A percentile compares a stretch with the other conserved stretches of the same genome.
These are phyloP conservation scores for Turritis glabra DNA, from an alignment of 345 rosid species.

Conservation along the genomic window DNA sequence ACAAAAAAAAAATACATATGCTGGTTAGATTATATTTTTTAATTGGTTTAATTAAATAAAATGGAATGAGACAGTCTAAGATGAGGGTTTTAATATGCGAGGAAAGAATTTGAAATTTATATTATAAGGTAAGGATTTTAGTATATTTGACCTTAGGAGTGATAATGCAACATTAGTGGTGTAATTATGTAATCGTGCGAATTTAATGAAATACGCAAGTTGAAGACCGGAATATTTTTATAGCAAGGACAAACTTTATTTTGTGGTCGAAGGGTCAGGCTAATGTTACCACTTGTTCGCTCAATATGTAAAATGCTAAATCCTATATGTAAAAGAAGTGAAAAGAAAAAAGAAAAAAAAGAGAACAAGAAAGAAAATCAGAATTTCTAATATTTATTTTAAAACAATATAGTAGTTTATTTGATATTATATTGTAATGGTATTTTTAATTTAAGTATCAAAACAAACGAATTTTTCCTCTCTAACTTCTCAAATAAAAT, in stretches of 20 bases:
- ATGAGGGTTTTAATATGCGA: neutral
- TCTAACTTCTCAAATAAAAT: too few relatives aligned
- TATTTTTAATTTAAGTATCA: too few relatives aligned
- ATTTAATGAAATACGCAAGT: neutral
- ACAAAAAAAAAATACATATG: too few relatives aligned
- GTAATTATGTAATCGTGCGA: conserved; percentile 7
- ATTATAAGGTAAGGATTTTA: neutral
- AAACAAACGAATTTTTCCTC: too few relatives aligned
- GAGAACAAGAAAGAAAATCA: too few relatives aligned
- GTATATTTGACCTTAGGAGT: neutral
- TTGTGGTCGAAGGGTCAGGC: conserved; percentile 2
- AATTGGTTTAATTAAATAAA: neutral
- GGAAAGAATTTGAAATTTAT: neutral
- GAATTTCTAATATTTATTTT: too few relatives aligned
- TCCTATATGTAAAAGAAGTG: too few relatives aligned
- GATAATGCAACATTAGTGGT: conserved; percentile 17
- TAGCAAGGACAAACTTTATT: neutral
- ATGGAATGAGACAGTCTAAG: neutral
- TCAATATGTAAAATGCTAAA: too few relatives aligned
- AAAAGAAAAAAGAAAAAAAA: too few relatives aligned
- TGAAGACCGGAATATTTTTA: too few relatives aligned
- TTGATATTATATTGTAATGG: too few relatives aligned
- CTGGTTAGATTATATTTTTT: neutral
- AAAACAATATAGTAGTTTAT: too few relatives aligned
- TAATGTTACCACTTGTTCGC: neutral